Conservation (phyloP, 495 filamentous ascomycete genomes). For the Annulohypoxylon bovei region DNA sequence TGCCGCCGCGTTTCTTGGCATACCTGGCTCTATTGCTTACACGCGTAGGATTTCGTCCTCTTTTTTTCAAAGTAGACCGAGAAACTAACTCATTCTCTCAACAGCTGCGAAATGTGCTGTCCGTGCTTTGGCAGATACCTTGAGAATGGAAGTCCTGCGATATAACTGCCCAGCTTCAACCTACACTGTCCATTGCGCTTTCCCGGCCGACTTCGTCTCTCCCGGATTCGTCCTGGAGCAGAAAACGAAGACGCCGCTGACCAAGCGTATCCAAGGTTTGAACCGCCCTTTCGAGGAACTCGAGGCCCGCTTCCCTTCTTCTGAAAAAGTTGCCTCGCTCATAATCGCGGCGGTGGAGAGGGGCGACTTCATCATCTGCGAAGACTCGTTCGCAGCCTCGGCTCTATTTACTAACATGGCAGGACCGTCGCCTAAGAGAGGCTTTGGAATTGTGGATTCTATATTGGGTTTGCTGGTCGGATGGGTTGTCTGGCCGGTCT, state of each 20-base stretch:
- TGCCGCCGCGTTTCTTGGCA: conserved; percentile 48
- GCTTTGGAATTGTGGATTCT: conserved; percentile 36
- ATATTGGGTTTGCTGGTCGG: conserved; percentile 24
- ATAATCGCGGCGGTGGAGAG: conserved; percentile 26
- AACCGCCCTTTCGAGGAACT: conserved; percentile 28
- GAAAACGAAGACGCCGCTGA: conserved; percentile 47
- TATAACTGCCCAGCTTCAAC: conserved; percentile 31
- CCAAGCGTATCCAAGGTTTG: conserved; percentile 50
- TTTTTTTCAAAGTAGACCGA: not conserved
- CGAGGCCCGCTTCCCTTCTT: conserved; percentile 8
- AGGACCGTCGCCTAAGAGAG: conserved; percentile 42
- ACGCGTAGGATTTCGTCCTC: conserved; percentile 35
- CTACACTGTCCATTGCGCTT: conserved; percentile 39
- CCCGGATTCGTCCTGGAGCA: conserved; percentile 49
- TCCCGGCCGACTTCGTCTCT: conserved; percentile 50
- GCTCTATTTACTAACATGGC: conserved; percentile 42
- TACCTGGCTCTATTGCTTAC: conserved; percentile 56
- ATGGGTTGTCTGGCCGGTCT: conserved; percentile 36
- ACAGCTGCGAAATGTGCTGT: conserved; percentile 48
- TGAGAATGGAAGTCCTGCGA: conserved; percentile 47
- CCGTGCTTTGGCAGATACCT: conserved; percentile 53
- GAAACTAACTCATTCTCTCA: conserved; percentile 17
- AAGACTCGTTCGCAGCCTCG: conserved; percentile 30
- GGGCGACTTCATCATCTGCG: conserved; percentile 41
- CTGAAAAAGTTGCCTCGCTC: conserved; percentile 30